Evolutionary conservation across 495 filamentous ascomycete species (phyloP), one percentile per base, ranked within the genome.

Genomic region (Aspergillus conjunctus): DNA sequence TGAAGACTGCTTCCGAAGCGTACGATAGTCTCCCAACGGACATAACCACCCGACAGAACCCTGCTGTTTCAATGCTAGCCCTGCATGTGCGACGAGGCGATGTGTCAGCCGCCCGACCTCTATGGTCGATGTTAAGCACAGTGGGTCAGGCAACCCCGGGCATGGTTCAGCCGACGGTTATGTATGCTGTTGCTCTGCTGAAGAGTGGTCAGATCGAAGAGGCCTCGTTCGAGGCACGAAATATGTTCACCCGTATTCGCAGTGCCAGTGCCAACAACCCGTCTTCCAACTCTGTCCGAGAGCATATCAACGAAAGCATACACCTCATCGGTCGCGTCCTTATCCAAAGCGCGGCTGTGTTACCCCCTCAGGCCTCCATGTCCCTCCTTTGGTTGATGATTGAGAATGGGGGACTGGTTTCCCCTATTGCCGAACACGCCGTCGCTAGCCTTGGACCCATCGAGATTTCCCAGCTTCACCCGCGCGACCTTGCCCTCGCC

Each of bases 271-370:
- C 65, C 22, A 51, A 77, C 68, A 21, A 60, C 59, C 61, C 49
- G 30, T 63, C 53, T 51, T 78, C 65, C 12, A 65, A 66, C 50
- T 64, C 63, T 31, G 69, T 87, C 51, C 73, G 82, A 31, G 91
- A 93, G 63, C 87, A 92, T 73, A 88, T 96, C 51, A 93, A 96
- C 65, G 93, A 97, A 69, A 90, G 86, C 17, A 79, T 90, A 54
- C 88, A 93, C 65, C 88, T 96, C 64, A 84, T 97, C 53, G 83
- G 81, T 50, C 76, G 73, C 12, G 77, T 84, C 59, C 72, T 88
- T 54, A 71, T 78, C 41, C 78, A 78, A 66, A 75, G 74, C 49
- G 73, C 69, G 44, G 71, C 78, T 51, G 62, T 79, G n/a, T 71
- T 83, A 45, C 79, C 83, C 7, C 69, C 83, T 22, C 72, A 78